Evolutionary conservation across 257 asterid species (phyloP), one percentile per base, ranked within the genome.

Genomic region (Solanum megistacrolobum): DNA sequence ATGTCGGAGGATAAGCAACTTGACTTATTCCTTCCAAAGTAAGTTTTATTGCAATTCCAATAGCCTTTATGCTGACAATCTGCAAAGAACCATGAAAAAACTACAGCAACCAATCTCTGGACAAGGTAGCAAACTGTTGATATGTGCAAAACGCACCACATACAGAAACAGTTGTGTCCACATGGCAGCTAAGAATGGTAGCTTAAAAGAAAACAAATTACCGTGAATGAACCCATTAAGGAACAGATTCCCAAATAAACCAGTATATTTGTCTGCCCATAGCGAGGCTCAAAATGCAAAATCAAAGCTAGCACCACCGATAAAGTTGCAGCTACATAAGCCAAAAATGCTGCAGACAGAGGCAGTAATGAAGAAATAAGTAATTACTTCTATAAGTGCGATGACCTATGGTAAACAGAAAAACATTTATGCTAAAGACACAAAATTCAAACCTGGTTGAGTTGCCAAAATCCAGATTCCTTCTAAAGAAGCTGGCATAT

Each of bases 191-290:
- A 88, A 39, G 82, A 83, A 85, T 52, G 9, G 55, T 25, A 52
- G 72, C 76, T 46, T 52, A 35, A 48, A 68, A 25, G 43, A 65
- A 82, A 83, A 85, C 20, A 68, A 76, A 82, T 41, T 91, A 94
- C 97, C 95, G 97, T 94, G 68, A 94, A 92, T 6, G 97, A 95
- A 6, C 97, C 97, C 93, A 92, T 89, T 85, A 94, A 84, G 68
- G 97, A 93, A 73, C 97, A 94, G 88, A 94, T 93, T 62, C 96
- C 97, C 90, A 94, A 68, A 92, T 94, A 94, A 81, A 94, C 90
- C 58, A 94, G 83, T 87, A 93, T 89, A 84, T 94, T 93, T 38
- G 95, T 92, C 92, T 91, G 95, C 88, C 97, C 97, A 87, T 92
- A 92, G 16, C 88, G 92, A 84, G 97, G 96, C 92, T 94, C 96